A percentile compares a stretch with the other conserved stretches of the same genome.
Conservation (phyloP, 768 basidiomycete species). For the Fomitopsis serialis region DNA sequence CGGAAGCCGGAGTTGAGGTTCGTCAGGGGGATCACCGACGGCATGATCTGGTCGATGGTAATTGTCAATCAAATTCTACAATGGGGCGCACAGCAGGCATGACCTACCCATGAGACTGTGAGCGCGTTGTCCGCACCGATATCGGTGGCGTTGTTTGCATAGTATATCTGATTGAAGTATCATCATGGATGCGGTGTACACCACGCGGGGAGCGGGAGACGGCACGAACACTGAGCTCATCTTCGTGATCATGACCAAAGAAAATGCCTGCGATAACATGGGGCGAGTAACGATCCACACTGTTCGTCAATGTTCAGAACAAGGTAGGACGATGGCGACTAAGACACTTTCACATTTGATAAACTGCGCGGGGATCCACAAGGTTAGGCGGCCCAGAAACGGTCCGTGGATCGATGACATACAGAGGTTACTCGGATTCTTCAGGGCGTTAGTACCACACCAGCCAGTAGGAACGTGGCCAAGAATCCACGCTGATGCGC, state of each 20-base stretch:
- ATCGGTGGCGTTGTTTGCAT: slow-evolving; percentile 63
- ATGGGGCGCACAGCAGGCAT: neutral
- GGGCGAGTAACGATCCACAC: slow-evolving; percentile 73
- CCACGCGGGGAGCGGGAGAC: neutral
- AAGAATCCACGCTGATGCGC: slow-evolving; percentile 42
- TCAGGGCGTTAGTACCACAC: slow-evolving; percentile 65
- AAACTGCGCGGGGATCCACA: slow-evolving; percentile 28
- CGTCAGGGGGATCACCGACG: slow-evolving; percentile 63
- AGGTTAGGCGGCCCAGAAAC: slow-evolving; percentile 9
- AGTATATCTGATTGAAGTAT: slow-evolving; percentile 47
- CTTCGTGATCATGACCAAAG: slow-evolving; percentile 75
- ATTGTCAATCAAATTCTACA: neutral
- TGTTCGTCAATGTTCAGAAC: neutral
- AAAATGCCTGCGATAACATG: slow-evolving; percentile 81
- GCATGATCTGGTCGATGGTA: slow-evolving; percentile 49
- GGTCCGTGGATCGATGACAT: slow-evolving; percentile 18
- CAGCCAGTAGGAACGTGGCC: slow-evolving; percentile 62
- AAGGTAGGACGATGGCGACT: neutral
- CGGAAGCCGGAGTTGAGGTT: slow-evolving; percentile 76
- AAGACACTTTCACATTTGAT: slow-evolving; percentile 38
- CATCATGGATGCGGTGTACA: neutral
- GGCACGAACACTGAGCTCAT: slow-evolving; percentile 50
- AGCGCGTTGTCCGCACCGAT: slow-evolving; percentile 55
- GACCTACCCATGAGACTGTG: slow-evolving; percentile 44
- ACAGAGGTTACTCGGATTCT: slow-evolving; percentile 70